phyloP scores from a whole-genome alignment of 2,329 filamentous ascomycete species.

The Dothideomycetes sp. region DNA sequence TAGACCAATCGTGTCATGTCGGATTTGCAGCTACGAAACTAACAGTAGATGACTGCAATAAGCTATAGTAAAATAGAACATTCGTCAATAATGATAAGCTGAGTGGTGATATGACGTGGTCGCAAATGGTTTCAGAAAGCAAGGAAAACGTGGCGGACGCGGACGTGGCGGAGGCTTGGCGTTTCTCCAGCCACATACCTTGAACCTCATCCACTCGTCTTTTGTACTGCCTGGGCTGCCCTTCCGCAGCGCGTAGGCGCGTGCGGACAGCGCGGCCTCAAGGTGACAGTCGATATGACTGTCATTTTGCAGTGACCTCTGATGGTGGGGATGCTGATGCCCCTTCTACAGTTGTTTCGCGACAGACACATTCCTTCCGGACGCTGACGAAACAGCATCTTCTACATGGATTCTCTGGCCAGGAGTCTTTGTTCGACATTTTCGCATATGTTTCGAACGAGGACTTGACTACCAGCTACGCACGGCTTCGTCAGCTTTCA shows the following conservation, averaged over 20 bases:
- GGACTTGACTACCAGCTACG: conserved; percentile 5
- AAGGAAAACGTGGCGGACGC: neutral
- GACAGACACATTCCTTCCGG: conserved; percentile 3
- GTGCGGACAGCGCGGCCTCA: neutral
- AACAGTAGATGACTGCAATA: no score
- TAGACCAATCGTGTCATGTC: no score
- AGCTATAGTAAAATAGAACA: no score
- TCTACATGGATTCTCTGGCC: neutral
- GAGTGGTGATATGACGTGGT: neutral
- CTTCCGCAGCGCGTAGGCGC: neutral
- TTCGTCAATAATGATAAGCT: no score
- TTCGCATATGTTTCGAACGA: conserved; percentile 6
- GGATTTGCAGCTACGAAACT: no score
- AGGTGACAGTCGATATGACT: neutral
- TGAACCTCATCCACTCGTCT: neutral
- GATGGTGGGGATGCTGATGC: neutral
- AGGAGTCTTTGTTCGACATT: conserved; percentile 7
- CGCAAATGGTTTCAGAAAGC: neutral
- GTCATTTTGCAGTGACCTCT: neutral
- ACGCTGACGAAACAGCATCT: neutral
- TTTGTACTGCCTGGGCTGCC: neutral
- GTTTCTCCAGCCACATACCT: neutral
- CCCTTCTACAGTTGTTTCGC: neutral
- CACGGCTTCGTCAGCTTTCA: conserved; percentile 4
- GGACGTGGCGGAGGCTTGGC: neutral